Conservation (phyloP, 139 green algal genomes). For the Mesotaenium endlicherianum region DNA sequence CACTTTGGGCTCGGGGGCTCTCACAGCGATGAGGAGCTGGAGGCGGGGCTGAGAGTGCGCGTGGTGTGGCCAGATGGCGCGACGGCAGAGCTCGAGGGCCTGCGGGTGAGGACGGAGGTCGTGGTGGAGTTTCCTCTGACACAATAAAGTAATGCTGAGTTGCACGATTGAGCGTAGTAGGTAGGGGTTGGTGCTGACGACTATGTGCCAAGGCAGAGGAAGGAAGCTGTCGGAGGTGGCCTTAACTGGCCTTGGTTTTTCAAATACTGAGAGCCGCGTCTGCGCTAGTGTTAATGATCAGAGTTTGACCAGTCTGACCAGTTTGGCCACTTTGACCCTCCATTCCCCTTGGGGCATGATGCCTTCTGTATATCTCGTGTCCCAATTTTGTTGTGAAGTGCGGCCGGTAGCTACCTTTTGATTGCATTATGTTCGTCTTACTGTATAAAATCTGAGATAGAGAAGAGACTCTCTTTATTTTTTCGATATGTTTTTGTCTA, state of each 20-base stretch:
- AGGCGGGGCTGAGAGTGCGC: not conserved
- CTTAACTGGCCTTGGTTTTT: not conserved
- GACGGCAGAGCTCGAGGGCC: not conserved
- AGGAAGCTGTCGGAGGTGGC: not conserved
- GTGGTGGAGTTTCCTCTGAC: not conserved
- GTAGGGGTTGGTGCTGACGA: not conserved
- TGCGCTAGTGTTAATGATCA: no score
- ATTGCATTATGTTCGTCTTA: no score
- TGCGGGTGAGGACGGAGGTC: not conserved
- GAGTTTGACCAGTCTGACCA: no score
- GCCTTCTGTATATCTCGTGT: no score
- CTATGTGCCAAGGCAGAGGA: not conserved
- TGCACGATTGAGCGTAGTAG: not conserved
- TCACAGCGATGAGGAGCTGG: not conserved
- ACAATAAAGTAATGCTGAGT: no score
- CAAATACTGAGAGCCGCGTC: not conserved
- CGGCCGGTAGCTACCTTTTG: no score
- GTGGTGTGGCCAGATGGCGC: conserved; percentile 34
- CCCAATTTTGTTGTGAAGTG: no score
- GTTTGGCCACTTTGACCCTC: no score
- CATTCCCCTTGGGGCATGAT: no score
- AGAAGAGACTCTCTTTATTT: no score
- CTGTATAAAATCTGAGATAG: no score
- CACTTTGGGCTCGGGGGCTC: conserved; percentile 40
- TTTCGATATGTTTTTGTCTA: no score